A percentile compares a stretch with the other conserved stretches of the same genome.
These are phyloP conservation scores for Fusarium denticulatum DNA, from an alignment of 2,329 filamentous ascomycete genomes.

Conservation along the genomic window DNA sequence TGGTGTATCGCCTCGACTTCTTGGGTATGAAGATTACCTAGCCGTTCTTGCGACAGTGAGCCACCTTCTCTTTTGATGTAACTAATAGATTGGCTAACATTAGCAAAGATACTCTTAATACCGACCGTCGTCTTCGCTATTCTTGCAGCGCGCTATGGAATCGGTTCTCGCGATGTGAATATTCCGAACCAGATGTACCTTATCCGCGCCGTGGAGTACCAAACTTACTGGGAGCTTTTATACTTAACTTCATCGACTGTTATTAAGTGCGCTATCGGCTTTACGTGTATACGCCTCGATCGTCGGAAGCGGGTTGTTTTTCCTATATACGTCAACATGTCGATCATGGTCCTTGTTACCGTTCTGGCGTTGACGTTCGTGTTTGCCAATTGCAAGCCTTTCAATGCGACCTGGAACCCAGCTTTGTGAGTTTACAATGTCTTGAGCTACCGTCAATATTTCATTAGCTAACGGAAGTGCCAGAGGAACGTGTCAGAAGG, in stretches of 20 bases:
- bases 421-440: neutral
- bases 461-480: too few species aligned
- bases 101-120: neutral
- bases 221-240: constrained; percentile 11
- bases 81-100: neutral
- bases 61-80: accelerated
- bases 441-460: too few species aligned
- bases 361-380: neutral
- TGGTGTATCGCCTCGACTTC: neutral
- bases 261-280: constrained; percentile 3
- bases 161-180: constrained; percentile 5
- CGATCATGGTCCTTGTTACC: neutral
- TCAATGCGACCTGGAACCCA: constrained; percentile 10
- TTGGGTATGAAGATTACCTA: constrained; percentile 12
- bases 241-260: constrained; percentile 11
- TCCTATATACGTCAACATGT: constrained; percentile 15
- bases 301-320: neutral
- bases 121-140: constrained; percentile 8
- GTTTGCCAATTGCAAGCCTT: constrained; percentile 14
- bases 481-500: constrained; percentile 1
- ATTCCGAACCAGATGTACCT: constrained; percentile 4
- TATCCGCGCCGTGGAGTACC: constrained; percentile 9
- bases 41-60: neutral
- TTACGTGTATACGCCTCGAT: constrained; percentile 1
- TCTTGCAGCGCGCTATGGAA: neutral